phyloP scores from a whole-genome alignment of 139 green algal species.

The Chlamydomonas eustigma region DNA sequence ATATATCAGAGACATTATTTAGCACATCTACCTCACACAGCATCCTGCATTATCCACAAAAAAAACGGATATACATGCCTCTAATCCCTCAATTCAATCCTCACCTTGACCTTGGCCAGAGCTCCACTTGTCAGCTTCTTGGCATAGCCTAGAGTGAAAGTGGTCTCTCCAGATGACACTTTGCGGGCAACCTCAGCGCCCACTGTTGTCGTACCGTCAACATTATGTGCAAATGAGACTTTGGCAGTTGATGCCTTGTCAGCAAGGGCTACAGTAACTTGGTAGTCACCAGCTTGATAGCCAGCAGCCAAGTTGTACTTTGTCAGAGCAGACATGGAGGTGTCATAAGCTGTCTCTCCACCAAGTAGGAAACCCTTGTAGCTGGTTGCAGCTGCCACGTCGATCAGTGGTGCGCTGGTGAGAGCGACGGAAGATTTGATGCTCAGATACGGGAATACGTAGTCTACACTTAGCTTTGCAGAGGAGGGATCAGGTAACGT shows the following conservation, averaged over 20 bases:
- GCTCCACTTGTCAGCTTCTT: conserved; percentile 29
- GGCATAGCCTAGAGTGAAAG: conserved; percentile 32
- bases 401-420: not conserved
- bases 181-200: conserved; percentile 37
- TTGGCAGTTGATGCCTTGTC: conserved; percentile 26
- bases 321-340: conserved; percentile 27
- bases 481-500: conserved; percentile 24
- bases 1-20: too few relatives aligned
- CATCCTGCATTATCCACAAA: too few relatives aligned
- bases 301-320: conserved; percentile 50
- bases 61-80: too few relatives aligned
- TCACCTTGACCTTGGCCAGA: conserved; percentile 36
- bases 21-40: too few relatives aligned
- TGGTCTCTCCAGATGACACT: conserved; percentile 18
- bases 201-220: conserved; percentile 16
- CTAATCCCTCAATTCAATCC: too few relatives aligned
- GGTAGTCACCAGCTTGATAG: conserved; percentile 38
- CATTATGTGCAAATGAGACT: conserved; percentile 28
- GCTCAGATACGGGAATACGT: not conserved
- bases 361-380: conserved; percentile 34
- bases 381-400: not conserved
- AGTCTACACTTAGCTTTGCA: conserved; percentile 47
- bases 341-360: conserved; percentile 24
- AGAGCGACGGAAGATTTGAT: not conserved
- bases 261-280: conserved; percentile 24